Evolutionary conservation across 371 early-diverging fungal genomes (phyloP), one percentile per base, ranked within the genome.

Genomic region (Actinomortierella ambigua): DNA sequence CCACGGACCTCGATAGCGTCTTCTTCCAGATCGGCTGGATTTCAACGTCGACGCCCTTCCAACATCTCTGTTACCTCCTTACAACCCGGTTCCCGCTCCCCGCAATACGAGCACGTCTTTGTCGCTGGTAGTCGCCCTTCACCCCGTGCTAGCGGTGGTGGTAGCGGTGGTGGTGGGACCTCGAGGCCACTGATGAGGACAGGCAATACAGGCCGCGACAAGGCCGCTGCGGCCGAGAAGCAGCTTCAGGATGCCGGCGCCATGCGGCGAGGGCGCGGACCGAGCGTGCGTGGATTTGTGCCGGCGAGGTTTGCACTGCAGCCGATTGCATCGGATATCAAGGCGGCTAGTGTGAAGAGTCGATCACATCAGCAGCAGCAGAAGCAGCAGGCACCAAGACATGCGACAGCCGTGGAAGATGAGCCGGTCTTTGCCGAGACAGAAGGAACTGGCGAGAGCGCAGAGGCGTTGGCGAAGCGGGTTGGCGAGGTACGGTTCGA

Each of bases 401-500:
- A 34, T 34, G 34, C 34, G 11, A 34, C 34, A 34, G 4, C 34
- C 34, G 11, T 34, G 4, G 34, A 34, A 6, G 42, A 59, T 11
- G 57, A 44, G 2, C 17, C 43, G 1, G 27, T 57, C 20, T 71
- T 71, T 63, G 73, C 67, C 14, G 46, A 62, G 29, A 27, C 63
- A 18, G n/a, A n/a, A n/a, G n/a, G n/a, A n/a, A 34, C 7, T 34
- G 48, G 66, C 15, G 67, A 66, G 24, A 68, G 58, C 22, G 66
- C 77, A 14, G 58, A 79, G 26, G 77, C 80, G 14, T 57, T 87
- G 40, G 58, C 81, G 42, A 56, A 79, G 1, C 57, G 65, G 26
- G 76, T 86, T 1, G 78, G 81, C 7, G 69, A 62, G n/a, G 78
- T 77, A 46, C 64, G 77, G 3, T 90, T 91, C 76, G 82, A 84